These are phyloP conservation scores for Globisporangium spinosum DNA, from an alignment of 352 stramenopile species.

Conservation along the genomic window DNA sequence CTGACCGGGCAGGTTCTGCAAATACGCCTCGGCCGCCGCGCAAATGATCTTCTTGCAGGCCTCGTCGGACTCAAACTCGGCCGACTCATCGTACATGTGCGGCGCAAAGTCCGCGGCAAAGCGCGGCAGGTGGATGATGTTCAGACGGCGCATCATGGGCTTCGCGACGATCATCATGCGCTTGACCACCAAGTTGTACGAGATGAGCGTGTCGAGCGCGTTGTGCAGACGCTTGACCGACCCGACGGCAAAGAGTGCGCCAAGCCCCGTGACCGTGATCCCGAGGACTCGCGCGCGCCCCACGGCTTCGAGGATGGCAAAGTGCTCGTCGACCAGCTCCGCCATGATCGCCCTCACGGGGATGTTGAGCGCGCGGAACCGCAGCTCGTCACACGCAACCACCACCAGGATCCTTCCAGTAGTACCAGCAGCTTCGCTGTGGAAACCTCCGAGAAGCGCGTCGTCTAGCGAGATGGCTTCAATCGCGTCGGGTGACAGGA, in stretches of 20 bases:
- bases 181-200: conserved; percentile 76
- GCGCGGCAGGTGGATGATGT: conserved; percentile 76
- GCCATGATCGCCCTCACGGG: conserved; percentile 52
- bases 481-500: conserved; percentile 1
- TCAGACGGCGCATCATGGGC: conserved; percentile 59
- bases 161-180: conserved; percentile 73
- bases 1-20: conserved; percentile 50
- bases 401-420: conserved; percentile 24
- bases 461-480: conserved; percentile 10
- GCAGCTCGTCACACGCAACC: conserved; percentile 60
- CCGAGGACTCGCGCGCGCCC: conserved; percentile 44
- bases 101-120: conserved; percentile 59
- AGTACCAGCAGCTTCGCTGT: background rate
- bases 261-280: conserved; percentile 53
- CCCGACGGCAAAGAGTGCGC: conserved; percentile 24
- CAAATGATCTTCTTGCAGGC: conserved; percentile 63
- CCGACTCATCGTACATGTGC: conserved; percentile 63
- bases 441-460: background rate
- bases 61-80: conserved; percentile 83
- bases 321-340: conserved; percentile 58
- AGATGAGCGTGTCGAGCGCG: conserved; percentile 72
- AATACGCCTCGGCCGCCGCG: conserved; percentile 49
- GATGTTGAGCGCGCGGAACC: conserved; percentile 67
- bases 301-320: conserved; percentile 63
- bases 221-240: conserved; percentile 78